A percentile compares a stretch with the other conserved stretches of the same genome.
phyloP scores from a whole-genome alignment of 2,329 filamentous ascomycete species.

The Paraphoma chrysanthemicola region DNA sequence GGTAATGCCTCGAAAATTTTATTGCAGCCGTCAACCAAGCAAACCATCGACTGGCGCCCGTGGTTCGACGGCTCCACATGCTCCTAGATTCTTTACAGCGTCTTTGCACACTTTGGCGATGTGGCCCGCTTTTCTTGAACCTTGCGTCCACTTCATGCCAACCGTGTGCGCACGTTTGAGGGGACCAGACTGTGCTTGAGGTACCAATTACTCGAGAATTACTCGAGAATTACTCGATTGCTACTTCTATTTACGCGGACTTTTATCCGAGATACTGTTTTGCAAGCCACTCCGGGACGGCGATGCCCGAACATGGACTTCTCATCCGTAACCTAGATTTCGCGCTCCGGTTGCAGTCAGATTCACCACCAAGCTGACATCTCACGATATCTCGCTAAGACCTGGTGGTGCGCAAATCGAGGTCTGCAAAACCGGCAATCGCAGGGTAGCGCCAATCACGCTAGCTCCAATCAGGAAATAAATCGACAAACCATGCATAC shows the following conservation, averaged over 20 bases:
- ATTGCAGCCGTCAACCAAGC: slow-evolving; percentile 22
- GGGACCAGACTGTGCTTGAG: slow-evolving; percentile 34
- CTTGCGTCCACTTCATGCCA: slow-evolving; percentile 22
- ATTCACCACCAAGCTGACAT: slow-evolving; percentile 23
- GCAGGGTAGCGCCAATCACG: slow-evolving; percentile 3
- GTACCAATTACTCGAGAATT: no score
- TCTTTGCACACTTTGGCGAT: slow-evolving; percentile 29
- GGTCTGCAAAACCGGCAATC: slow-evolving; percentile 1
- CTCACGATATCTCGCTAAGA: slow-evolving; percentile 37
- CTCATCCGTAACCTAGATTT: no score
- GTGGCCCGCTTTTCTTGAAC: slow-evolving; percentile 23
- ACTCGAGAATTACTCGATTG: slow-evolving; percentile 25
- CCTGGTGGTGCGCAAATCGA: slow-evolving; percentile 7
- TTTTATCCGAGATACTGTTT: slow-evolving; percentile 2
- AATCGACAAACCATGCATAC: slow-evolving; percentile 11
- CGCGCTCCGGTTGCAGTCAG: no score
- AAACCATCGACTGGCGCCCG: slow-evolving; percentile 17
- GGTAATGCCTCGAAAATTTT: slow-evolving; percentile 41
- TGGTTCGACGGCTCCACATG: slow-evolving; percentile 34
- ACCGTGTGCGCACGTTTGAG: slow-evolving; percentile 36
- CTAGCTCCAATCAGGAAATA: slow-evolving; percentile 23
- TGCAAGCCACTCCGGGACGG: slow-evolving; percentile 11
- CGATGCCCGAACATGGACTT: slow-evolving; percentile 14
- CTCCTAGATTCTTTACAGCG: slow-evolving; percentile 27
- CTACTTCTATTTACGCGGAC: slow-evolving; percentile 10